Conservation (phyloP, 441 rosid genomes). For the Metrosideros polymorpha region DNA sequence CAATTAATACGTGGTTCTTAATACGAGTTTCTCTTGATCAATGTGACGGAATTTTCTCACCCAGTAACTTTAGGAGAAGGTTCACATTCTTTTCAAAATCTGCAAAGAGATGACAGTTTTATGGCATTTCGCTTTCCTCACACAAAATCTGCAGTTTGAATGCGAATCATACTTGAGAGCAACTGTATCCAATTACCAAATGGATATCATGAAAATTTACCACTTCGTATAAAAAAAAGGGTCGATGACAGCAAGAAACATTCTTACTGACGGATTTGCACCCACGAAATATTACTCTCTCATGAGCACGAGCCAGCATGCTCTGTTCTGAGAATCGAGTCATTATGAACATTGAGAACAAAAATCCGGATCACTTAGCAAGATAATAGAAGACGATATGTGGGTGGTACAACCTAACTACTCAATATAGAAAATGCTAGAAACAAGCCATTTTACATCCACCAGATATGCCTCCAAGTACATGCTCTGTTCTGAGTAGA, state of each 20-base stretch:
- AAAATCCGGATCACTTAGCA: not conserved
- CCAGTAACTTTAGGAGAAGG: not conserved
- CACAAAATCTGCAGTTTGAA: not conserved
- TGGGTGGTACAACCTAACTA: not conserved
- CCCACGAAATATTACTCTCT: not conserved
- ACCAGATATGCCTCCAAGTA: not conserved
- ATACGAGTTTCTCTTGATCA: not conserved
- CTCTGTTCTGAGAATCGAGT: no score
- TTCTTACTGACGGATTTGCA: not conserved
- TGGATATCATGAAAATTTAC: not conserved
- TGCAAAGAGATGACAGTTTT: accelerated
- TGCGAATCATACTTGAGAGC: accelerated
- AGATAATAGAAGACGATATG: not conserved
- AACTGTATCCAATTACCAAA: not conserved
- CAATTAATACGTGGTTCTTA: accelerated
- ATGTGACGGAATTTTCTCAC: not conserved
- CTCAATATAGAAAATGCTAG: not conserved
- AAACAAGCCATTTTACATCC: accelerated
- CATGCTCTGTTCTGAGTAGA: not conserved
- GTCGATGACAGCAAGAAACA: not conserved
- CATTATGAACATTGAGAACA: no score
- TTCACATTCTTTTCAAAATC: not conserved
- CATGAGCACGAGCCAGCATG: not conserved
- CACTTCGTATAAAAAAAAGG: not conserved
- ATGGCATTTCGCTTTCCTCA: not conserved